A percentile compares a stretch with the other conserved stretches of the same genome.
phyloP scores from a whole-genome alignment of 2,329 filamentous ascomycete species.

The Colletotrichum sp. region DNA sequence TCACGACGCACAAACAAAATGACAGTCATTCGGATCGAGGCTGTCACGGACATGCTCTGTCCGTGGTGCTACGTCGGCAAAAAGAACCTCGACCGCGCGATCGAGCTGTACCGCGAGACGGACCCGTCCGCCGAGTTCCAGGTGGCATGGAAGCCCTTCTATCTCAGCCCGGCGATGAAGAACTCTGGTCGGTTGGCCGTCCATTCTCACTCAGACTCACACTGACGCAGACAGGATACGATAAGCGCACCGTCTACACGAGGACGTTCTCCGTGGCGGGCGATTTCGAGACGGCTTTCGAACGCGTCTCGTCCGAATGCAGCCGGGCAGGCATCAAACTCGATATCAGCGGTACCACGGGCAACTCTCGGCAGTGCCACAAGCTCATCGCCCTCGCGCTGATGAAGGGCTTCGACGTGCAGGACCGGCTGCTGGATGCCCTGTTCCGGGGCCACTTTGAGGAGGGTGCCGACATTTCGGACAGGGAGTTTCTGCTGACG shows the following conservation, averaged over 20 bases:
- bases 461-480: slow-evolving; percentile 44
- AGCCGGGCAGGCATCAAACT: slow-evolving; percentile 43
- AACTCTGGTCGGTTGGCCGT: slow-evolving; percentile 24
- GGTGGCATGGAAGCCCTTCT: slow-evolving; percentile 51
- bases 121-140: slow-evolving; percentile 52
- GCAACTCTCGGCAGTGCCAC: slow-evolving; percentile 51
- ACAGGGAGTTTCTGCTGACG: slow-evolving; percentile 40
- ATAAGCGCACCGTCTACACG: slow-evolving; percentile 42
- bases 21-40: slow-evolving; percentile 44
- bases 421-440: slow-evolving; percentile 44
- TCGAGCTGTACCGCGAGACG: slow-evolving; percentile 40
- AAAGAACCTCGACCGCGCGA: slow-evolving; percentile 50
- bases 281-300: slow-evolving; percentile 30
- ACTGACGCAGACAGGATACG: slow-evolving; percentile 28
- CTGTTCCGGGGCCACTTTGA: slow-evolving; percentile 50
- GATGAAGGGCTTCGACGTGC: slow-evolving; percentile 28
- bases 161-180: slow-evolving; percentile 44
- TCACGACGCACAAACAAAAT: not conserved
- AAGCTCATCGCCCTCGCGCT: slow-evolving; percentile 51
- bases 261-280: not conserved
- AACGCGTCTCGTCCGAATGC: slow-evolving; percentile 36
- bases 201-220: not conserved
- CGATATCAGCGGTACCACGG: slow-evolving; percentile 40
- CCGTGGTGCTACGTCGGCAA: slow-evolving; percentile 58
- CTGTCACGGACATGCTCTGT: slow-evolving; percentile 56